Evolutionary conservation across 768 basidiomycete genomes (phyloP).

Genomic region (Serendipita sp.): DNA sequence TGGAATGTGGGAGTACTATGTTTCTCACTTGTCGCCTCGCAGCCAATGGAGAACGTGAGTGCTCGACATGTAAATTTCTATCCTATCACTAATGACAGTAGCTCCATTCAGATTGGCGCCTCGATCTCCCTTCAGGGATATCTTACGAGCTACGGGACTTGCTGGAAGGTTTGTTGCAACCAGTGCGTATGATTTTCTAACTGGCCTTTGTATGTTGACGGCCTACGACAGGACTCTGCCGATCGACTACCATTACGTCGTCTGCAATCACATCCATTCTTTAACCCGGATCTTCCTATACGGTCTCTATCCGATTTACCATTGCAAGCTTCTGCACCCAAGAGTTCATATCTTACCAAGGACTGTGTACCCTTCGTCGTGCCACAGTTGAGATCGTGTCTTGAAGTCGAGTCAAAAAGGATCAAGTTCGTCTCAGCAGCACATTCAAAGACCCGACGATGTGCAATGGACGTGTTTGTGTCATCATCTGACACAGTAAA

Average conservation of each 20-base stretch:
- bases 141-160: neutral
- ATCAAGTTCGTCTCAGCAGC: too few relatives aligned
- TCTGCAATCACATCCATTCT: neutral
- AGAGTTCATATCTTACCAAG: too few relatives aligned
- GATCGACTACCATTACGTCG: neutral
- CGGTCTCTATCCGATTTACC: neutral
- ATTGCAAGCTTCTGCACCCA: too few relatives aligned
- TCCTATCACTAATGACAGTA: too few relatives aligned
- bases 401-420: too few relatives aligned
- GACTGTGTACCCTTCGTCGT: too few relatives aligned
- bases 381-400: too few relatives aligned
- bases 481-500: too few relatives aligned
- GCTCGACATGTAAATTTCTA: neutral
- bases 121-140: neutral
- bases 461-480: too few relatives aligned
- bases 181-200: neutral
- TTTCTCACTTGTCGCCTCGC: neutral
- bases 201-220: neutral
- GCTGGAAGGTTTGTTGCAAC: neutral
- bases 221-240: neutral
- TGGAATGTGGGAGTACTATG: neutral
- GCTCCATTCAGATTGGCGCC: neutral
- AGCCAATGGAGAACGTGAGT: neutral
- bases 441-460: too few relatives aligned
- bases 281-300: neutral